Conservation (phyloP, 169 alveolate species). For the Plasmodium cynomolgi region DNA sequence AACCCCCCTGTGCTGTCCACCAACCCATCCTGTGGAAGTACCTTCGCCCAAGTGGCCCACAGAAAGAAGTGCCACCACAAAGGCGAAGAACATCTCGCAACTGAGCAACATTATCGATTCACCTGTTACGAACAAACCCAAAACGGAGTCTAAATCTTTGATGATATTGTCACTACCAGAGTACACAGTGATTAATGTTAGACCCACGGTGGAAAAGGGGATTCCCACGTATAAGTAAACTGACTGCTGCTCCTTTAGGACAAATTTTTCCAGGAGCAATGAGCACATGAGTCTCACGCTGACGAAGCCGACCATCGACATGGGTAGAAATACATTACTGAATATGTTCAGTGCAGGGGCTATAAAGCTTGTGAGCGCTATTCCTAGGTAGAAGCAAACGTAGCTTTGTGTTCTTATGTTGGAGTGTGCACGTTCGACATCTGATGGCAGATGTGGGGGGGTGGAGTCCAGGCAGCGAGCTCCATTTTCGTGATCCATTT, state of each 20-base stretch:
- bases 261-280: constrained; percentile 14
- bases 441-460: background rate
- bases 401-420: constrained; percentile 6
- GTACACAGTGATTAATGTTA: constrained; percentile 14
- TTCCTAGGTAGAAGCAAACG: constrained; percentile 29
- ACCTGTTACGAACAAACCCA: background rate
- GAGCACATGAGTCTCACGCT: constrained; percentile 40
- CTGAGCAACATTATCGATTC: constrained; percentile 19
- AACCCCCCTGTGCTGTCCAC: background rate
- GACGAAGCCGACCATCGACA: constrained; percentile 56
- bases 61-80: background rate
- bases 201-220: constrained; percentile 31
- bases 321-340: constrained; percentile 13
- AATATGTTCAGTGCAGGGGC: constrained; percentile 39
- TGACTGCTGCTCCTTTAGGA: constrained; percentile 18
- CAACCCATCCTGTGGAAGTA: background rate
- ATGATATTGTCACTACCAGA: background rate
- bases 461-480: background rate
- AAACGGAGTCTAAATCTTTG: constrained; percentile 24
- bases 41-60: background rate
- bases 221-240: constrained; percentile 25
- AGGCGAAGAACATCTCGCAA: constrained; percentile 6
- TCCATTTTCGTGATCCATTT: background rate
- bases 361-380: constrained; percentile 14
- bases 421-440: background rate